Base-by-base conservation (phyloP, 2,329 filamentous ascomycete genomes). In the Trichoderma arundinaceum region DNA sequence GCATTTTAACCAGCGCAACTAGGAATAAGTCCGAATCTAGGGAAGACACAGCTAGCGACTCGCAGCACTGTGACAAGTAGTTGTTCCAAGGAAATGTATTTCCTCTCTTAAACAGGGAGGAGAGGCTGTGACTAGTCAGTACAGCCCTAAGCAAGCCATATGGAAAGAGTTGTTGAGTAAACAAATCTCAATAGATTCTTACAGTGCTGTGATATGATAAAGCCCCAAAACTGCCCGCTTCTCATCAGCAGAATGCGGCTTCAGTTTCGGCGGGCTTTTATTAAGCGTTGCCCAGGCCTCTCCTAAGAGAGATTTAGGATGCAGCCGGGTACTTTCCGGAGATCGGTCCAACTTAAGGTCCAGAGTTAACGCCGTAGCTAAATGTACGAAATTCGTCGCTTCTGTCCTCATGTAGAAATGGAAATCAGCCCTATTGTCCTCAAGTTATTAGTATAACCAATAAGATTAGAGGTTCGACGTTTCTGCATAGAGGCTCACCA, bases 141-240 rank as follows among this genome's bases (percentile, higher is more conserved):
- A 35, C 17, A n/a, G 7, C 17, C 12, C 12, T 3, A 17, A 10
- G 35, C 7, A 32, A 15, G 9, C n/a, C 10, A 28, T 17, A 28
- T 12, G 19, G 28, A 8, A 28, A 10, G 8, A 13, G 46, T 10
- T 38, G 35, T 3, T 22, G 15, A 43, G 6, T 44, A 13, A 10
- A 12, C 2, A 8, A 38, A 15, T 2, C 1, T 6, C 28, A 4
- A 28, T 28, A 28, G 22, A 28, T 28, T 28, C 74, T 43, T 69
- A 77, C 77, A 78, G 53, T 0, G 75, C 77, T 6, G 74, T 73
- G 2, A 78, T 57, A 28, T 80, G 80, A 46, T 78, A 82, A 57
- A 75, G 74, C 0, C 79, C 80, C 0, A 82, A 67, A 2, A 79
- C 70, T 0, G 80, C 75, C 0, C 80, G 76, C 68, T 78, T 78